Base-by-base conservation (phyloP, 2,329 filamentous ascomycete genomes). In the Colletotrichum simmondsii region DNA sequence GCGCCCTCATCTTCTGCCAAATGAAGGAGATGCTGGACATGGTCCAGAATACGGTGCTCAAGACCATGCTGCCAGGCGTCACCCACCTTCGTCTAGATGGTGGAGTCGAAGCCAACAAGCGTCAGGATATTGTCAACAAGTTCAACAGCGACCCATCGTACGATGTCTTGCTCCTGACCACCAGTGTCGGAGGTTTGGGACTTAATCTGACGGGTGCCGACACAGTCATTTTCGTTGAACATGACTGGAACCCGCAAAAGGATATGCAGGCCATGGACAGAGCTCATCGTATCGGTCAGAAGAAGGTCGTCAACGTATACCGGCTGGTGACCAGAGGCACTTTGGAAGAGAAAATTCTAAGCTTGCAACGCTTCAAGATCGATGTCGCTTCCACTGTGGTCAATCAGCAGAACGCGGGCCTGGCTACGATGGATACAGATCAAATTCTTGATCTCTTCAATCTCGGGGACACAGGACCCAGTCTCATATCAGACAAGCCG, bases 11-110 rank as follows among this genome's bases (percentile, higher is more conserved):
- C 76, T 99, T 99, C 87, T 99, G 97, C 79, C 97, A 99, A 82
- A 98, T 99, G 95, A 99, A 99, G 84, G 97, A 99, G 82, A 99
- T 99, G 97, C 89, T 99, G 28, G 97, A 99, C 82, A 98, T 99
- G 91, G 97, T 99, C 2, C 95, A 98, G 80, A 95, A 93, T 78
- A 95, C 96, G 71, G 97, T 99, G 1, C 85, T 99, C 52, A 95
- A 94, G 81, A 93, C 93, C 79, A 89, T 98, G 84, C 89, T 99
- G n/a, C 97, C 97, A 1, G 94, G 93, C 0, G 95, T 98, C 6
- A 97, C 97, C 49, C 98, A 93, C 80, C 90, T 98, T 71, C 94
- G 97, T n/a, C 90, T 99, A 42, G 97, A 99, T 78, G 97, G 97
- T 37, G 92, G 92, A 7, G 95, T 99, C 14, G 97, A 98, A 83